phyloP scores from a whole-genome alignment of 2,329 filamentous ascomycete genomes.

The Chlorencoelia australis region DNA sequence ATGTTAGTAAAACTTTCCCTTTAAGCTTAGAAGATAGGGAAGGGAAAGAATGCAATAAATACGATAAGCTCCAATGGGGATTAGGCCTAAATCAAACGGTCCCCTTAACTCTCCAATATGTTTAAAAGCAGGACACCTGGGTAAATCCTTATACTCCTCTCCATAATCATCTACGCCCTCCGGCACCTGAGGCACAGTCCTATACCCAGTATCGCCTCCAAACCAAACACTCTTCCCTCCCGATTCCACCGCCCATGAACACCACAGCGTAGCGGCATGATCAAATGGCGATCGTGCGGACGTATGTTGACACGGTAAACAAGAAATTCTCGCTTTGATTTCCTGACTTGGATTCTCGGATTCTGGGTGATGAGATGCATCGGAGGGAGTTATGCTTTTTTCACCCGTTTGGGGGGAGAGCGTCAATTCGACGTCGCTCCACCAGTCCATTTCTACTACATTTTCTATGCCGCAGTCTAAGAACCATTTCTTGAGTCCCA shows the following conservation, averaged over 20 bases:
- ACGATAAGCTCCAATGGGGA: slow-evolving; percentile 82
- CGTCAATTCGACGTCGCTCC: slow-evolving; percentile 71
- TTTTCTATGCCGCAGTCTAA: slow-evolving; percentile 56
- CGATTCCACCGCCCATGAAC: slow-evolving; percentile 71
- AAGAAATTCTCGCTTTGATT: slow-evolving; percentile 65
- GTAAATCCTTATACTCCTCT: slow-evolving; percentile 53
- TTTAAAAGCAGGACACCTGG: slow-evolving; percentile 73
- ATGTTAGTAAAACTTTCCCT: background rate
- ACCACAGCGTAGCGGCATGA: slow-evolving; percentile 71
- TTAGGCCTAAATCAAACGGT: slow-evolving; percentile 82
- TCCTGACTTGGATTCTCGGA: no score
- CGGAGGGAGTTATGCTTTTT: slow-evolving; percentile 16
- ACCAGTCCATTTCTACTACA: slow-evolving; percentile 90
- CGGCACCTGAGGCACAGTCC: slow-evolving; percentile 58
- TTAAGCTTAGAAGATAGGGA: background rate
- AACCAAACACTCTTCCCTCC: slow-evolving; percentile 77
- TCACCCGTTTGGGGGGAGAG: slow-evolving; percentile 36
- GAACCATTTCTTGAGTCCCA: slow-evolving; percentile 82
- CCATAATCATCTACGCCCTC: slow-evolving; percentile 60
- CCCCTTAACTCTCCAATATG: slow-evolving; percentile 73
- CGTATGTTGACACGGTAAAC: slow-evolving; percentile 77
- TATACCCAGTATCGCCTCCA: slow-evolving; percentile 84
- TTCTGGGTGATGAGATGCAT: no score
- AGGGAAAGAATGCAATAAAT: background rate
- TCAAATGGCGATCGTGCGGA: slow-evolving; percentile 58